These are phyloP conservation scores for Ceratobasidium sp. DNA, from an alignment of 1,284 basidiomycete genomes.

Conservation along the genomic window DNA sequence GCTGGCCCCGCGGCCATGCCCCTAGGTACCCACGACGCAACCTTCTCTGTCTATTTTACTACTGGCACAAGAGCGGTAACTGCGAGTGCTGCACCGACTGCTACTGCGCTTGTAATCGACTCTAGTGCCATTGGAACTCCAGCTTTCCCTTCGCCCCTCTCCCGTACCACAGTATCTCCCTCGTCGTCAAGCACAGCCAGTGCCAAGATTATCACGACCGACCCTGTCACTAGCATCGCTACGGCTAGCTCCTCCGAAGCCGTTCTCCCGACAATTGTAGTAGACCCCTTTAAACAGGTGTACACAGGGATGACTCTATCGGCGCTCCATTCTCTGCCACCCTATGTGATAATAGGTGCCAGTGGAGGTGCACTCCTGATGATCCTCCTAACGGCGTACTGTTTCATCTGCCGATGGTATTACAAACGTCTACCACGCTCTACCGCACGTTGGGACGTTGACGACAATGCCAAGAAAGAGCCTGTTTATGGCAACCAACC, in stretches of 20 bases:
- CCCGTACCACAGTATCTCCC: neutral
- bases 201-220: neutral
- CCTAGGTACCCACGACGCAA: neutral
- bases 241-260: neutral
- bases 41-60: constrained; percentile 1
- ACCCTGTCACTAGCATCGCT: neutral
- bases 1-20: neutral
- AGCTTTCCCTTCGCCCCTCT: neutral
- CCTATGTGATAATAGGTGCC: constrained; percentile 11
- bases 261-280: neutral
- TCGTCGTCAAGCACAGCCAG: neutral
- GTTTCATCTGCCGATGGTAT: constrained; percentile 40
- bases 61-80: neutral
- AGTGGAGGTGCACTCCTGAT: constrained; percentile 21
- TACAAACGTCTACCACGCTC: constrained; percentile 39
- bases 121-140: neutral
- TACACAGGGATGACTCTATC: constrained; percentile 24
- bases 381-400: constrained; percentile 30
- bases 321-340: constrained; percentile 6
- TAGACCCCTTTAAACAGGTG: constrained; percentile 28
- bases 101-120: constrained; percentile 21
- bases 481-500: constrained; percentile 28
- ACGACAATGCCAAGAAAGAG: constrained; percentile 18
- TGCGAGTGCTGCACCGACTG: constrained; percentile 1
- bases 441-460: constrained; percentile 33